These are phyloP conservation scores for Cylindrotheca closterium DNA, from an alignment of 108 stramenopile species.

Conservation along the genomic window DNA sequence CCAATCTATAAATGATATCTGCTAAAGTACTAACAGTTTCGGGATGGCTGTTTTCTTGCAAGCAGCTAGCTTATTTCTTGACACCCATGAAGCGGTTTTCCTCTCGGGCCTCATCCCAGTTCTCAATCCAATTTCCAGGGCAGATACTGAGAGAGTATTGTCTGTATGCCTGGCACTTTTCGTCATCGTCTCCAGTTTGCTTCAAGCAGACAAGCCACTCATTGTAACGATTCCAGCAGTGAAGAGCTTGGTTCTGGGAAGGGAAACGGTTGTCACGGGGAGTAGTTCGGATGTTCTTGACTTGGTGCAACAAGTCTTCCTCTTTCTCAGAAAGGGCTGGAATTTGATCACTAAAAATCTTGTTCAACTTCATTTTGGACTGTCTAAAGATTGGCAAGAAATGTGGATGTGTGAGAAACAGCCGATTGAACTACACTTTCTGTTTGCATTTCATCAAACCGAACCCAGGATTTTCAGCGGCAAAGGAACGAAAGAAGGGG, in stretches of 20 bases:
- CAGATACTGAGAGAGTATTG: slow-evolving; percentile 79
- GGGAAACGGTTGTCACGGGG: slow-evolving; percentile 90
- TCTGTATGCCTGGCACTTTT: slow-evolving; percentile 79
- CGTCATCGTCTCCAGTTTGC: slow-evolving; percentile 78
- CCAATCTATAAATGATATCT: too few relatives aligned
- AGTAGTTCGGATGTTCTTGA: slow-evolving; percentile 83
- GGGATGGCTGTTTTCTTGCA: too few relatives aligned
- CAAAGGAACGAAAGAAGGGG: too few relatives aligned
- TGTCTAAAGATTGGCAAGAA: too few relatives aligned
- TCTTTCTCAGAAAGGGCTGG: slow-evolving; percentile 79
- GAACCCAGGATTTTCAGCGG: too few relatives aligned
- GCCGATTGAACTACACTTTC: too few relatives aligned
- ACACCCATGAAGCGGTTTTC: slow-evolving; percentile 68
- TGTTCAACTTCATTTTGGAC: slow-evolving; percentile 1
- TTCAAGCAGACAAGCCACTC: slow-evolving; percentile 93
- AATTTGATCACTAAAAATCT: slow-evolving; percentile 49
- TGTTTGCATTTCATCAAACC: too few relatives aligned
- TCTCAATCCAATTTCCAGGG: slow-evolving; percentile 79
- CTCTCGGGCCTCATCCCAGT: slow-evolving; percentile 91
- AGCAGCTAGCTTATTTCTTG: slow-evolving; percentile 29
- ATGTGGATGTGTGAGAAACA: too few relatives aligned
- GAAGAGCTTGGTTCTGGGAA: slow-evolving; percentile 84
- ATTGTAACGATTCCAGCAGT: slow-evolving; percentile 97
- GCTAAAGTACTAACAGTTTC: too few relatives aligned
- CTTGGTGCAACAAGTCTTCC: slow-evolving; percentile 70